phyloP scores from a whole-genome alignment of 768 basidiomycete species.

The Sarcodon sp. region DNA sequence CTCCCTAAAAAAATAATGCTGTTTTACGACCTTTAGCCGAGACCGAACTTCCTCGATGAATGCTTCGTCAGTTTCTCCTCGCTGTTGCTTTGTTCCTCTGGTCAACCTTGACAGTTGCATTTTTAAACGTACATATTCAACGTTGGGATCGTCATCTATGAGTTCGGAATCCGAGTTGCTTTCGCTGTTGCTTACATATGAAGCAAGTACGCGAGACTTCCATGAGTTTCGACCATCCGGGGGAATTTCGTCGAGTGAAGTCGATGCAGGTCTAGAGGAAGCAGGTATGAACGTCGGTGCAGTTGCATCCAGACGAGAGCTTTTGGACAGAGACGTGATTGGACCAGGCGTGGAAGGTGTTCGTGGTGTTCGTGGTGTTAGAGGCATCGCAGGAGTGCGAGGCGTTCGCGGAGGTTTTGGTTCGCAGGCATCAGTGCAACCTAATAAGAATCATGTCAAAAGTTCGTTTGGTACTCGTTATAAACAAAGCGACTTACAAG shows the following conservation, averaged over 20 bases:
- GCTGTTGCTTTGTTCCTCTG: constrained; percentile 15
- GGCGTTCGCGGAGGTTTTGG: constrained; percentile 6
- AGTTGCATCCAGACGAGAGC: constrained; percentile 23
- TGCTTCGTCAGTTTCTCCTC: constrained; percentile 14
- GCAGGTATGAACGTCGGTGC: constrained; percentile 26
- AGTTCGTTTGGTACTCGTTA: no score
- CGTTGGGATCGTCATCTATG: constrained; percentile 31
- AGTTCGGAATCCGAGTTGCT: background rate
- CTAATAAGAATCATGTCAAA: background rate
- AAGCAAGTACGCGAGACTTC: background rate
- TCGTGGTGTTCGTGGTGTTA: constrained; percentile 2
- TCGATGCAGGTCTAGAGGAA: background rate
- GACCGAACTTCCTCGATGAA: constrained; percentile 26
- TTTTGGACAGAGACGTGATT: background rate
- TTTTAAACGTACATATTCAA: constrained; percentile 51
- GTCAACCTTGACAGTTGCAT: constrained; percentile 36
- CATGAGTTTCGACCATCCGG: background rate
- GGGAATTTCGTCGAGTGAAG: background rate
- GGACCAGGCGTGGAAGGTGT: background rate
- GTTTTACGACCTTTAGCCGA: constrained; percentile 32
- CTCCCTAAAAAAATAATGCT: constrained; percentile 61
- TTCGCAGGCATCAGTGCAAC: background rate
- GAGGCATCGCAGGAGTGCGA: background rate
- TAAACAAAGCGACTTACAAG: constrained; percentile 13
- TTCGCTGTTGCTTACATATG: background rate